A percentile compares a stretch with the other conserved stretches of the same genome.
These are phyloP conservation scores for Ustilago loliicola DNA, from an alignment of 1,284 basidiomycete species.

Conservation along the genomic window DNA sequence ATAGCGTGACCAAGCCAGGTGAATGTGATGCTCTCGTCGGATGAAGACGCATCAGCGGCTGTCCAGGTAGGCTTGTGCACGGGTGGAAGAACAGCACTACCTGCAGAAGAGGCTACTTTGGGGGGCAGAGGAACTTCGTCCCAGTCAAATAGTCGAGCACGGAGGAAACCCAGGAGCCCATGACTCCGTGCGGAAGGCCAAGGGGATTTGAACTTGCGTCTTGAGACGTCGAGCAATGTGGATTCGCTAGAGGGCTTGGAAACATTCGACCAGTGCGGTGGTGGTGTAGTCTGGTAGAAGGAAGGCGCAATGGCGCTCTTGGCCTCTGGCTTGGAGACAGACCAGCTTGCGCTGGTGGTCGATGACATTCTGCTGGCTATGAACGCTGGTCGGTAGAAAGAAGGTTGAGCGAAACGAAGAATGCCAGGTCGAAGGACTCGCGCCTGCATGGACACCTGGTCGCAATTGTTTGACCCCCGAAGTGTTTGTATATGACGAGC, in stretches of 20 bases:
- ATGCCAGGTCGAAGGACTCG: constrained; percentile 4
- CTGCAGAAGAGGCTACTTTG: constrained; percentile 22
- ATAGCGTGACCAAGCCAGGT: constrained; percentile 63
- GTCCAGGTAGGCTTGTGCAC: constrained; percentile 43
- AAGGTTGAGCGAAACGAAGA: constrained; percentile 10
- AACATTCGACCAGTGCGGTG: constrained; percentile 51
- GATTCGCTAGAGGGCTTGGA: constrained; percentile 13
- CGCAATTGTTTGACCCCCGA: no score
- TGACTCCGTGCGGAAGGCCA: constrained; percentile 45
- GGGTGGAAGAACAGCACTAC: constrained; percentile 31
- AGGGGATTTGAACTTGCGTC: constrained; percentile 51
- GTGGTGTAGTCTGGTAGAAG: constrained; percentile 50
- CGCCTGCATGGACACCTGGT: constrained; percentile 25
- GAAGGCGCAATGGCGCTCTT: constrained; percentile 35
- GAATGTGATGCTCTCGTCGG: constrained; percentile 35
- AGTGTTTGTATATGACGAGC: neutral
- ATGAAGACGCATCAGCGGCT: neutral
- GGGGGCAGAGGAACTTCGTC: constrained; percentile 51
- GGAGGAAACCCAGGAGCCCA: constrained; percentile 47
- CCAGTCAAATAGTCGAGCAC: constrained; percentile 57
- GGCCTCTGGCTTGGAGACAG: constrained; percentile 26
- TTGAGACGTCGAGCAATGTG: constrained; percentile 13
- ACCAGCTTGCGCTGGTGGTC: constrained; percentile 22
- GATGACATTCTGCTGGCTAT: constrained; percentile 45
- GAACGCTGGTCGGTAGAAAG: neutral